A percentile compares a stretch with the other conserved stretches of the same genome.
phyloP scores from a whole-genome alignment of 164 flowering plant species.

The Chimonanthus praecox region DNA sequence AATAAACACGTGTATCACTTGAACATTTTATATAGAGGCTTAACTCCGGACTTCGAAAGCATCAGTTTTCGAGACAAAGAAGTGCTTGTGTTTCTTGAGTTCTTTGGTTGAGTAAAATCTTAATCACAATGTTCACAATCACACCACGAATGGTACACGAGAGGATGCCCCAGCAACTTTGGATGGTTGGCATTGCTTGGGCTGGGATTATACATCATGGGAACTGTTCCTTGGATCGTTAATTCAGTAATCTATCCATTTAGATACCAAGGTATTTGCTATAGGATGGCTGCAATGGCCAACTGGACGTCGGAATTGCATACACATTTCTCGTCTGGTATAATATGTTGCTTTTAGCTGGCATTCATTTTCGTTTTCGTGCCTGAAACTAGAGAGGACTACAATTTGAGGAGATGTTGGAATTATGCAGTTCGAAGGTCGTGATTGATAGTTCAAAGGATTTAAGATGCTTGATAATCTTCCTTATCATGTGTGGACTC shows the following conservation, averaged over 20 bases:
- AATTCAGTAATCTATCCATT: constrained; percentile 91
- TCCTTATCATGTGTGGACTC: background rate
- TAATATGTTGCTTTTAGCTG: constrained; percentile 25
- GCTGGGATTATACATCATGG: constrained; percentile 78
- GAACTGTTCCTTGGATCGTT: constrained; percentile 82
- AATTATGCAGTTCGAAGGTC: too few species aligned
- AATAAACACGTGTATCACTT: too few species aligned
- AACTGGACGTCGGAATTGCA: constrained; percentile 76
- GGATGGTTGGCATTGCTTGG: constrained; percentile 50
- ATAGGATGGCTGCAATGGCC: constrained; percentile 82
- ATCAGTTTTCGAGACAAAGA: too few species aligned
- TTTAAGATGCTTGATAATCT: background rate
- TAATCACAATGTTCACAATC: background rate
- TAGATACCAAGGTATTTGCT: constrained; percentile 64
- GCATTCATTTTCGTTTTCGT: constrained; percentile 36
- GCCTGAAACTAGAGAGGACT: constrained; percentile 60
- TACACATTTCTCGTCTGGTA: constrained; percentile 67
- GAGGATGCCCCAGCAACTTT: constrained; percentile 72
- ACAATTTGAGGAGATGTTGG: constrained; percentile 62
- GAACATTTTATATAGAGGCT: too few species aligned
- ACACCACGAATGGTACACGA: constrained; percentile 42
- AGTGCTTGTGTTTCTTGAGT: too few species aligned
- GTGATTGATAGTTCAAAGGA: background rate
- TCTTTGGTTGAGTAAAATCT: too few species aligned
- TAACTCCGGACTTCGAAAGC: too few species aligned